Base-by-base conservation (phyloP, 108 stramenopile genomes). In the Cyclotella choctawhatcheeana region DNA sequence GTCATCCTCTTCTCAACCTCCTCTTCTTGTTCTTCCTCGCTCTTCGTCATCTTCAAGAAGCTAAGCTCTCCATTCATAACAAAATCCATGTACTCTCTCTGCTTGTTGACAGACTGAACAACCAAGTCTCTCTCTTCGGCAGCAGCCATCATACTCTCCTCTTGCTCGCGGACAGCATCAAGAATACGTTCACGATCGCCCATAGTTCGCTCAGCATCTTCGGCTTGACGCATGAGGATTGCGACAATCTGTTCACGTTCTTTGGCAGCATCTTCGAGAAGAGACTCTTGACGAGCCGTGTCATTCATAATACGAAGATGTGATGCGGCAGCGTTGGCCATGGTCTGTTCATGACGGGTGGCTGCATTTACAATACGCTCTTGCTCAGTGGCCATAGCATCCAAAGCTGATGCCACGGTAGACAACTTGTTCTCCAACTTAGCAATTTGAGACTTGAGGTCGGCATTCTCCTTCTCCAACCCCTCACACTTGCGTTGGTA, bases 371-470 rank as follows among this genome's bases (percentile, higher is more conserved):
- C 71, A 43, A 92, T 92, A 12, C 77, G 67, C 25, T 85, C 81
- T 65, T 92, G 91, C 58, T 94, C 84, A 2, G 65, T 44, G 3
- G 82, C 67, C 82, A 90, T 88, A 43, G 77, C 69, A 25, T 88
- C 82, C 58, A 94, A 65, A n/a, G 83, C 79, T 20, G 67, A 27
- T 35, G 86, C 86, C 8, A 91, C 88, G 25, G 64, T 64, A 4
- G 33, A 65, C 6, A 94, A 73, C 53, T 89, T 88, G 33, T 69
- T 64, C 27, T 85, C 87, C 26, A 94, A 67, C 0, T 55, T 61
- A 16, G 68, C 66, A 25, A 90, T 72, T 18, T 86, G 79, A 1
- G 64, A 31, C 25, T 83, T 74, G 47, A 92, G 79, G 8, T 40
- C 44, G 21, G 53, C 25, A 30, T 88, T 85, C 58, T 89, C 88